Conservation (phyloP, 495 filamentous ascomycete species). For the Xylaria grammica region DNA sequence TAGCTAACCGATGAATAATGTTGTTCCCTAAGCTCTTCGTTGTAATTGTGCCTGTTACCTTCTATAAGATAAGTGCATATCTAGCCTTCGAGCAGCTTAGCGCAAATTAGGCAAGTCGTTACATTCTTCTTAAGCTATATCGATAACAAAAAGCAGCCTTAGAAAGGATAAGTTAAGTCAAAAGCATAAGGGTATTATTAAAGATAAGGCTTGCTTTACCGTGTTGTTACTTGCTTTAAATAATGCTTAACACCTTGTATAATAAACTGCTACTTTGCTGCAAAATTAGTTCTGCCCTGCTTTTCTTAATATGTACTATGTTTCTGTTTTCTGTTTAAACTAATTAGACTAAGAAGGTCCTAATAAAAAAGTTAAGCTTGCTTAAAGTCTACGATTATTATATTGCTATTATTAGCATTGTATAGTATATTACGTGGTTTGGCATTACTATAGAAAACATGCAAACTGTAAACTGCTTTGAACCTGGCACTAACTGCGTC, state of each 20-base stretch:
- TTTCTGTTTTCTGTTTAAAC: constrained; percentile 25
- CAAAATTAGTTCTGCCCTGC: constrained; percentile 5
- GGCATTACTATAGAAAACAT: constrained; percentile 32
- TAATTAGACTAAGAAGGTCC: constrained; percentile 20
- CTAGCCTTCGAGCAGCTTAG: no score
- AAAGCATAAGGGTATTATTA: background rate
- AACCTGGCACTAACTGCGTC: constrained; percentile 18
- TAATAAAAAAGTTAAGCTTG: constrained; percentile 19
- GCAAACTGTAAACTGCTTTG: constrained; percentile 26
- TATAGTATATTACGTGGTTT: constrained; percentile 33
- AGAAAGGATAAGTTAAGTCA: no score
- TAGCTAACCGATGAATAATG: no score
- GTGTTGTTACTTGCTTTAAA: background rate
- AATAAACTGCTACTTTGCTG: constrained; percentile 7
- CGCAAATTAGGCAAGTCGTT: no score
- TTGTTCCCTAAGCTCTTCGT: no score
- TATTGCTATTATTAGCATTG: constrained; percentile 14
- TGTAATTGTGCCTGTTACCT: no score
- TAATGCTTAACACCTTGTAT: constrained; percentile 1
- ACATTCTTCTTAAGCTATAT: no score
- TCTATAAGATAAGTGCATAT: no score
- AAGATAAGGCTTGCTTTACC: background rate
- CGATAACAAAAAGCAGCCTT: no score
- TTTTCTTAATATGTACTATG: background rate
- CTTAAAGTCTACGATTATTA: constrained; percentile 40